Conservation (phyloP, 2,329 filamentous ascomycete species). For the Dichotomopilus funicola region DNA sequence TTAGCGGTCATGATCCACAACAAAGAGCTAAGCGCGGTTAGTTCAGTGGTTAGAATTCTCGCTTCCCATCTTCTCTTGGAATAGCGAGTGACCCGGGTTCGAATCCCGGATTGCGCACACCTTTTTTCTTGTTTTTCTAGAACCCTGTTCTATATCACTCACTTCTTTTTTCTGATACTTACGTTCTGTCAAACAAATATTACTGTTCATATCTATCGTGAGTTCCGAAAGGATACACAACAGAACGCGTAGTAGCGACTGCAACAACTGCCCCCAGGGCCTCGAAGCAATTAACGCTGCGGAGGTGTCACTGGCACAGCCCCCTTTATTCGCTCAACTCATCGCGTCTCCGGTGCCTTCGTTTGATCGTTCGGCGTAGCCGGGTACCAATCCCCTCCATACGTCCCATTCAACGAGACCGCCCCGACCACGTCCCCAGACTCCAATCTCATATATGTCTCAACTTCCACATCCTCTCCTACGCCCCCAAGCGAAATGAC, state of each 20-base stretch:
- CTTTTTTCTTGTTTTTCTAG: neutral
- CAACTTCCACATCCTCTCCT: slow-evolving; percentile 26
- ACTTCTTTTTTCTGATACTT: too few species aligned
- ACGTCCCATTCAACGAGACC: slow-evolving; percentile 46
- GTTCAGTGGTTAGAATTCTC: slow-evolving; percentile 22
- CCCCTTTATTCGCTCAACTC: too few species aligned
- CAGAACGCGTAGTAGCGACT: too few species aligned
- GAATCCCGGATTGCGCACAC: slow-evolving; percentile 20
- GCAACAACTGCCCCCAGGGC: too few species aligned
- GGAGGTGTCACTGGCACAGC: too few species aligned
- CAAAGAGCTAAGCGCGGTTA: slow-evolving; percentile 13
- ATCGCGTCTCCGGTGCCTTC: slow-evolving; percentile 8
- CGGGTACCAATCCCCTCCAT: slow-evolving; percentile 42
- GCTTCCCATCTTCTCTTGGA: slow-evolving; percentile 19
- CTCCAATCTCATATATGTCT: slow-evolving; percentile 49
- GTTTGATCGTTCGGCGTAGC: slow-evolving; percentile 25
- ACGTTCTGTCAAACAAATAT: too few species aligned
- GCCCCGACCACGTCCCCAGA: slow-evolving; percentile 37
- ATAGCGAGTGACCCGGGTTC: slow-evolving; percentile 20
- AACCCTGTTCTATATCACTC: too few species aligned
- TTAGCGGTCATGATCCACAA: neutral
- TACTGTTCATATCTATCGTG: too few species aligned
- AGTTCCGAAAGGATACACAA: too few species aligned
- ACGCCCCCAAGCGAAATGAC: slow-evolving; percentile 28
- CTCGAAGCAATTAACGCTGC: too few species aligned